A percentile compares a stretch with the other conserved stretches of the same genome.
phyloP scores from a whole-genome alignment of 768 basidiomycete genomes.

The Trametes cingulata region DNA sequence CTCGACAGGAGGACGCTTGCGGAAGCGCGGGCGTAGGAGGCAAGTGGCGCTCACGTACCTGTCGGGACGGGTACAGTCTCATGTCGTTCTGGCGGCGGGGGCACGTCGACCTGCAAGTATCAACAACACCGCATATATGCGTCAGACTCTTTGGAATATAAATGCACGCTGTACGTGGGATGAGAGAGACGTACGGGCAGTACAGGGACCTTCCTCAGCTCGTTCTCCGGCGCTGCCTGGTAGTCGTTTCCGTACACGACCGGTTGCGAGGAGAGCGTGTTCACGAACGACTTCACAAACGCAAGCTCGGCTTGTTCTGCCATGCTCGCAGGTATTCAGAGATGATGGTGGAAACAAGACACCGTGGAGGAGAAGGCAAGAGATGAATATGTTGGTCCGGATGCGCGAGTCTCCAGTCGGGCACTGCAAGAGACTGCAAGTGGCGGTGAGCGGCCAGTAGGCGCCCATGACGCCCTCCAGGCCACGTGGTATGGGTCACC shows the following conservation, averaged over 20 bases:
- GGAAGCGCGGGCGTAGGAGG: too few species aligned
- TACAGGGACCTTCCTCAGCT: conserved; percentile 68
- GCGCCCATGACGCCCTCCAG: neutral
- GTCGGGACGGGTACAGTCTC: conserved; percentile 34
- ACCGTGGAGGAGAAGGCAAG: neutral
- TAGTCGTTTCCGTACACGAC: conserved; percentile 74
- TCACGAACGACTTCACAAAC: conserved; percentile 67
- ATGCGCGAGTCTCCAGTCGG: neutral
- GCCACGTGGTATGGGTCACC: conserved; percentile 6
- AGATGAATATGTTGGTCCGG: neutral
- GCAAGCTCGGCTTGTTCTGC: conserved; percentile 60
- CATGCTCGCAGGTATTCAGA: conserved; percentile 30
- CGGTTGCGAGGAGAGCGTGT: conserved; percentile 65
- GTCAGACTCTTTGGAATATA: neutral
- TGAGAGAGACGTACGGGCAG: conserved; percentile 52
- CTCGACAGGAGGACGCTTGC: too few species aligned
- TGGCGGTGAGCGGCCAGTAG: neutral
- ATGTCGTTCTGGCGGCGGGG: conserved; percentile 59
- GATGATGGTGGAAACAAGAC: too few species aligned
- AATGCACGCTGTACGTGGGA: conserved; percentile 1
- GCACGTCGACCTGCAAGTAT: conserved; percentile 51
- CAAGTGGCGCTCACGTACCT: conserved; percentile 26
- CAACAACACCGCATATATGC: neutral
- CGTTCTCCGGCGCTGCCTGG: conserved; percentile 66
- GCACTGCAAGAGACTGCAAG: neutral